These are phyloP conservation scores for Mortierella sp. DNA, from an alignment of 371 early-diverging fungal species.

Conservation along the genomic window DNA sequence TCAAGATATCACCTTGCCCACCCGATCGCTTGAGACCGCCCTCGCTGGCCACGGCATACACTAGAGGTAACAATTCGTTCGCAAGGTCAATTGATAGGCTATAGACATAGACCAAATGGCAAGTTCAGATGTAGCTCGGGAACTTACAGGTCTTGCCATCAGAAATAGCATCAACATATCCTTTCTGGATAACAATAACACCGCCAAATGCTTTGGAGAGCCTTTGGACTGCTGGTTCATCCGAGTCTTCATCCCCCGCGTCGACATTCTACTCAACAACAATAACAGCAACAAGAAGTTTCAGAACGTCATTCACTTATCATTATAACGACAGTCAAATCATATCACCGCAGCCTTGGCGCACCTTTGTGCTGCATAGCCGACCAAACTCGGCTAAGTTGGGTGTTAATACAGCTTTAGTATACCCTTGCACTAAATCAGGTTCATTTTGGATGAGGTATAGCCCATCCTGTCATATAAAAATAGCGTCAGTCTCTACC, in stretches of 20 bases:
- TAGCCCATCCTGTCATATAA: slow-evolving; percentile 81
- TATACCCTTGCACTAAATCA: slow-evolving; percentile 77
- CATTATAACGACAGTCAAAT: neutral
- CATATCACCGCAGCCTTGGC: neutral
- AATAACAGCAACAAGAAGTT: neutral
- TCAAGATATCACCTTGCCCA: slow-evolving; percentile 98
- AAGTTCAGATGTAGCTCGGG: slow-evolving; percentile 5
- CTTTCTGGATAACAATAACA: slow-evolving; percentile 91
- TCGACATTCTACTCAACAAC: slow-evolving; percentile 58
- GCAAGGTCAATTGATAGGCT: neutral
- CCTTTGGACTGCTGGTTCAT: slow-evolving; percentile 56
- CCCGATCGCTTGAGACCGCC: slow-evolving; percentile 95
- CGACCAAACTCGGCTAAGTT: slow-evolving; percentile 90
- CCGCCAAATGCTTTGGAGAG: slow-evolving; percentile 61
- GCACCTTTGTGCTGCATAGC: slow-evolving; percentile 79
- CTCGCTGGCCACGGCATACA: slow-evolving; percentile 61
- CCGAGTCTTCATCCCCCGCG: slow-evolving; percentile 50
- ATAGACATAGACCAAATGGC: neutral
- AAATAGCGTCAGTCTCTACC: neutral
- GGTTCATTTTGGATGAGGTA: slow-evolving; percentile 82
- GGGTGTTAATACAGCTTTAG: slow-evolving; percentile 89
- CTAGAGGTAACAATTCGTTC: slow-evolving; percentile 26
- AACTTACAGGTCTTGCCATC: slow-evolving; percentile 76
- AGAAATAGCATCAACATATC: slow-evolving; percentile 82
- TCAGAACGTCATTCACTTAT: too few species aligned